Conservation (phyloP, 495 filamentous ascomycete species). For the Aeminium ludgeri region DNA sequence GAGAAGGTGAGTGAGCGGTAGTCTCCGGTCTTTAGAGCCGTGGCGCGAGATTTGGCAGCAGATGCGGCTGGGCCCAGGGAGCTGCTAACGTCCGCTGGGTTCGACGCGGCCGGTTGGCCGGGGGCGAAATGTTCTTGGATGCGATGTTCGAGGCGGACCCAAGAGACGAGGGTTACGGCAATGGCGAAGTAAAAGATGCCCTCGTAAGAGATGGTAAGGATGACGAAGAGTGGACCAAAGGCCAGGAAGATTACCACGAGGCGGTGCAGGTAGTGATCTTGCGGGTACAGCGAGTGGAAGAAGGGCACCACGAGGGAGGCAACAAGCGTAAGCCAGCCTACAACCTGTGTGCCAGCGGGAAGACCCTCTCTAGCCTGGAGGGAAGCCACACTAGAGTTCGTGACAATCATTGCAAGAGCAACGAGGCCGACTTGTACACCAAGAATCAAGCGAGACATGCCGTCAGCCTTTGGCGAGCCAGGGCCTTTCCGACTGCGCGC, state of each 20-base stretch:
- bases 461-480: constrained; percentile 12
- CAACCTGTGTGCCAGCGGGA: constrained; percentile 72
- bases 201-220: constrained; percentile 95
- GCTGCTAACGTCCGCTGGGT: constrained; percentile 14
- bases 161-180: constrained; percentile 63
- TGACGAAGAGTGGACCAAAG: constrained; percentile 84
- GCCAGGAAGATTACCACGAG: constrained; percentile 82
- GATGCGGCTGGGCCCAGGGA: constrained; percentile 18
- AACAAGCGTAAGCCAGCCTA: constrained; percentile 74
- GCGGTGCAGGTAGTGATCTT: constrained; percentile 78
- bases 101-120: constrained; percentile 11
- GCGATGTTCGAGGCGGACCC: constrained; percentile 79
- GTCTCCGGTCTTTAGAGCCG: constrained; percentile 7
- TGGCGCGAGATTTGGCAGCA: constrained; percentile 11
- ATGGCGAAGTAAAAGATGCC: constrained; percentile 92
- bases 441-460: constrained; percentile 18
- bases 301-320: constrained; percentile 65
- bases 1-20: constrained; percentile 63
- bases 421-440: constrained; percentile 53
- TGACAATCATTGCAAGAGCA: constrained; percentile 68
- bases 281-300: constrained; percentile 62
- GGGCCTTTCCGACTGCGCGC: constrained; percentile 10
- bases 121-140: constrained; percentile 41
- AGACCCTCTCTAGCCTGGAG: constrained; percentile 76
- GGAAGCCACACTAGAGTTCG: constrained; percentile 61